Evolutionary conservation across 23 red algal species (phyloP).

Genomic region (Gracilaria caudata): DNA sequence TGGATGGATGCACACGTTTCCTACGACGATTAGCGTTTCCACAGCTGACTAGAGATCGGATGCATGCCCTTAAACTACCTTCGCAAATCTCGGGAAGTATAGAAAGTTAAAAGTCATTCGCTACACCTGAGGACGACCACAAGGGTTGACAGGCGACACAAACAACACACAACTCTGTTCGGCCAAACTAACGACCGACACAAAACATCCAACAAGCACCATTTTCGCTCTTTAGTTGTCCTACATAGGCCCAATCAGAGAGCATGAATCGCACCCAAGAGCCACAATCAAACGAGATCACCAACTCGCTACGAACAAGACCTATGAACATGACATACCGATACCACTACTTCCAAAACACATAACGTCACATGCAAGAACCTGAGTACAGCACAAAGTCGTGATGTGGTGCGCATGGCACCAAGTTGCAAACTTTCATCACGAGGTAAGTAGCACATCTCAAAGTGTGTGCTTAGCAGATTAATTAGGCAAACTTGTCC

Average conservation of each 20-base stretch:
- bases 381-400: conserved; percentile 21
- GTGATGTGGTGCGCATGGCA: conserved; percentile 6
- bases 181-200: not conserved
- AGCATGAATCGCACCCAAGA: conserved; percentile 16
- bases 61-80: too few species aligned
- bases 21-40: too few species aligned
- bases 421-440: not conserved
- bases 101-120: not conserved
- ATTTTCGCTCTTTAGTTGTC: conserved; percentile 40
- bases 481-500: conserved; percentile 80
- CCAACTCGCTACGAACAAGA: conserved; percentile 32
- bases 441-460: conserved; percentile 15
- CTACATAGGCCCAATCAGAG: conserved; percentile 8
- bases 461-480: not conserved
- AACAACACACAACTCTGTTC: not conserved
- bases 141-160: too few species aligned
- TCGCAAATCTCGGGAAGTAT: not conserved
- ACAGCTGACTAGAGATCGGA: too few species aligned
- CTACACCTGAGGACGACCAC: not conserved
- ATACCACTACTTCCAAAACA: conserved; percentile 28
- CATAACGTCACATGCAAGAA: conserved; percentile 39
- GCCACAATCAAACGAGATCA: conserved; percentile 40
- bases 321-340: conserved; percentile 27
- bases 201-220: conserved; percentile 36
- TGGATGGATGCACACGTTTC: too few species aligned